Percentiles rank a stretch among this genome's conserved stretches.
Evolutionary conservation across 306 rosid genomes (phyloP).

Genomic region (Malus fusca): DNA sequence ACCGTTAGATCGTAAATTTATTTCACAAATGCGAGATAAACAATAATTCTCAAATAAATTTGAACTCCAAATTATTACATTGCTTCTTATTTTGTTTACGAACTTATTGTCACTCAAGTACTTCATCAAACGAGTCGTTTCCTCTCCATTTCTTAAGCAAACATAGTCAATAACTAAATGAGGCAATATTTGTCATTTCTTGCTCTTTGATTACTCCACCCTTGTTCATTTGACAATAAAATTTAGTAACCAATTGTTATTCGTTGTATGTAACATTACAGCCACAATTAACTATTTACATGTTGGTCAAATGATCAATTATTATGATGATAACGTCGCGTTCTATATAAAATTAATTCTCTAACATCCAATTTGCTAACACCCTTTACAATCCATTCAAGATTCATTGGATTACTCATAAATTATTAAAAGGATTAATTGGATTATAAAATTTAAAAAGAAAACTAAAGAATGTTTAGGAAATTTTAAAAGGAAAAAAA

Average conservation of each 20-base stretch:
- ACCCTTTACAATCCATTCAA: not conserved
- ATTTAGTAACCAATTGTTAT: not conserved
- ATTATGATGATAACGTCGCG: not conserved
- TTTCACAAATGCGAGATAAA: not conserved
- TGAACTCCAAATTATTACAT: not conserved
- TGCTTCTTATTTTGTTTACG: not conserved
- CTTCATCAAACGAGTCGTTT: not conserved
- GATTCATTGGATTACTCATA: not conserved
- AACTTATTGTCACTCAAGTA: too few species aligned
- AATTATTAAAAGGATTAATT: not conserved
- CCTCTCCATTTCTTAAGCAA: not conserved
- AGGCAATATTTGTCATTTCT: not conserved
- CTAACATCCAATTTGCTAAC: not conserved
- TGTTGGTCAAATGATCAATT: not conserved
- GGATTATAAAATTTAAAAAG: not conserved
- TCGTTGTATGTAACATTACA: not conserved
- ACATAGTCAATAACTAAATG: not conserved
- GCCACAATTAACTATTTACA: not conserved
- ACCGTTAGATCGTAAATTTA: not conserved
- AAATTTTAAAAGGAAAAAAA: not conserved
- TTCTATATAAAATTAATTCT: not conserved
- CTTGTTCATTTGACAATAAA: not conserved
- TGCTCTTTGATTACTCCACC: not conserved
- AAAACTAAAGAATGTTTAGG: not conserved
- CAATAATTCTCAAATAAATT: not conserved